Evolutionary conservation across 129 eudicot species (phyloP).

Genomic region (Helianthus annuus): DNA sequence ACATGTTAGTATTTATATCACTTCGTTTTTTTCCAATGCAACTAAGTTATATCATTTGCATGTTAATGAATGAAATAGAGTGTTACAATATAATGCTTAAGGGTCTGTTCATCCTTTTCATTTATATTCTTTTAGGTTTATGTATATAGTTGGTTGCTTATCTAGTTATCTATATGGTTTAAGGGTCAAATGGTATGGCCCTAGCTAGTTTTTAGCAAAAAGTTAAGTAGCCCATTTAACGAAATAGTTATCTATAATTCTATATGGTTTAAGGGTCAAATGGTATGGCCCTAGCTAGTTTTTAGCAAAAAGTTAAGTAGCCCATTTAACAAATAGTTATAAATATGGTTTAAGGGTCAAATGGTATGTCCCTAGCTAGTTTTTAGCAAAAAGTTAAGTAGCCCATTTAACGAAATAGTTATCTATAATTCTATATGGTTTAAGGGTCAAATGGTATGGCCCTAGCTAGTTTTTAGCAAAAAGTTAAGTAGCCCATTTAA

Average conservation of each 20-base stretch:
- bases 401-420: not conserved
- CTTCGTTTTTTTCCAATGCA: not conserved
- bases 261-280: too few relatives aligned
- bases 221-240: not conserved
- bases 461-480: not conserved
- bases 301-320: not conserved
- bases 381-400: not conserved
- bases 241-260: not conserved
- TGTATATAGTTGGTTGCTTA: too few relatives aligned
- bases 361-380: too few relatives aligned
- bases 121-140: too few relatives aligned
- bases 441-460: too few relatives aligned
- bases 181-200: too few relatives aligned
- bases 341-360: too few relatives aligned
- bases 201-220: not conserved
- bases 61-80: not conserved
- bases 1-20: conserved; percentile 46
- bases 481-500: not conserved
- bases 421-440: too few relatives aligned
- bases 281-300: too few relatives aligned
- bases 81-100: not conserved
- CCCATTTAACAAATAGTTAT: not conserved
- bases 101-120: too few relatives aligned
- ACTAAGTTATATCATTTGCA: conserved; percentile 16
- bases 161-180: too few relatives aligned